Base-by-base conservation (phyloP, 1,139 yeast genomes). In the Pneumocystis canis region DNA sequence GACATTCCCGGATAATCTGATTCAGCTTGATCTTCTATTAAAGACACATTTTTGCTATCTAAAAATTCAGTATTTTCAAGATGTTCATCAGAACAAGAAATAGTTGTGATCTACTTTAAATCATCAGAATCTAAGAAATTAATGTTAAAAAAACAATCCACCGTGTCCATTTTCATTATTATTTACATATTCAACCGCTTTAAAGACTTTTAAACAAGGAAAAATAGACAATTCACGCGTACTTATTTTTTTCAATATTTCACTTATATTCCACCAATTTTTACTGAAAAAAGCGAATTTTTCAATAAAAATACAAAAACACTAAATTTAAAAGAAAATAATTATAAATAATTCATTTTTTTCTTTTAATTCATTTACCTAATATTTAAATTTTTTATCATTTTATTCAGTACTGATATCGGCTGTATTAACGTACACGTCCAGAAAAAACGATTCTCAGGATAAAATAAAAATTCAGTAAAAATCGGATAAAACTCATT, bases 41-140 rank as follows among this genome's bases (percentile, higher is more conserved):
- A 37, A 57, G 65, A 63, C 41, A 62, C 60, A 59, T 63, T 65
- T 47, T 64, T 65, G 60, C 67, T 66, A 56, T 65, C 67, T 60
- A 63, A 64, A 58, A 68, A 67, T 7, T 65, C 65, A n/a, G 66
- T 63, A 41, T 65, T 61, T 35, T 65, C 65, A n/a, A 68, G 68
- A 16, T 65, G 65, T 47, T 47, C 54, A 25, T 28, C 2, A 11
- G 25, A 25, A 47, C 40, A 37, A 37, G 40, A 37, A 37, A 16
- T 16, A 4, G 14, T 1, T 16, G 14, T 16, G 5, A 14, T 37
- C 2, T 37, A 3, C 3, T 14, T 14, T 37, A 37, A 9, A 37
- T 14, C 40, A 37, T 16, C 14, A 37, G 16, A 16, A 37, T 37
- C 16, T 5, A 16, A n/a, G 6, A 5, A 5, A 16, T 37, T 5